Base-by-base conservation (phyloP, 441 rosid species). In the Biscutella auriculata region DNA sequence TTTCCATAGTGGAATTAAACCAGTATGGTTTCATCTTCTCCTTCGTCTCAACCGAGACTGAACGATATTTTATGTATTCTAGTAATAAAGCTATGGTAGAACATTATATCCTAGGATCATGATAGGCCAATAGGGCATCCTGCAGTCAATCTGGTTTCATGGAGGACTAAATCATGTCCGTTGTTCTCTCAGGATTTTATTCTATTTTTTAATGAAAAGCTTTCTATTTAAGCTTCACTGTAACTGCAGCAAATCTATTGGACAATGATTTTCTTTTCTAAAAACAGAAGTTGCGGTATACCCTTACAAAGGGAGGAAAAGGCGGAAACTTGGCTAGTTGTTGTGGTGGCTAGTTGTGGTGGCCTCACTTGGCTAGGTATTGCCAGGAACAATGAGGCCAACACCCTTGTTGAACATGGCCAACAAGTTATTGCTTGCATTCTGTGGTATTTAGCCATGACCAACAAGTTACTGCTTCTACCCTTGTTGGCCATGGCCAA, bases 41-140 rank as follows among this genome's bases (percentile, higher is more conserved):
- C 5, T 67, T 42, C 15, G 44, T 53, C 52, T 67, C 68, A 52
- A 62, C 50, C 29, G 51, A 62, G 55, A 62, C 11, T 29, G 76
- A 72, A 35, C 50, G 37, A 4, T 66, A 50, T 44, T 67, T 67
- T 23, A 43, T 28, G 10, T 72, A 52, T 19, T 56, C 50, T 8
- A 19, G 5, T 36, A 25, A 54, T 21, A n/a, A 0, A 6, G 1
- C 30, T 10, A 47, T 46, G 15, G 0, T 0, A 5, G 27, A 35
- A 27, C 27, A 6, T 12, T 16, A 0, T 52, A 33, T 15, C 66
- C 66, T 5, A 28, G 10, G 53, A 29, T 70, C 40, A 6, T 0
- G 26, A 50, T 71, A 16, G 52, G 43, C 26, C 10, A 40, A 14
- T 9, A 28, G 1, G 68, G 75, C 4, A 19, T 33, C 4, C 29